Evolutionary conservation across 805 yeast genomes (phyloP).

Genomic region (Ogataea zsoltii): DNA sequence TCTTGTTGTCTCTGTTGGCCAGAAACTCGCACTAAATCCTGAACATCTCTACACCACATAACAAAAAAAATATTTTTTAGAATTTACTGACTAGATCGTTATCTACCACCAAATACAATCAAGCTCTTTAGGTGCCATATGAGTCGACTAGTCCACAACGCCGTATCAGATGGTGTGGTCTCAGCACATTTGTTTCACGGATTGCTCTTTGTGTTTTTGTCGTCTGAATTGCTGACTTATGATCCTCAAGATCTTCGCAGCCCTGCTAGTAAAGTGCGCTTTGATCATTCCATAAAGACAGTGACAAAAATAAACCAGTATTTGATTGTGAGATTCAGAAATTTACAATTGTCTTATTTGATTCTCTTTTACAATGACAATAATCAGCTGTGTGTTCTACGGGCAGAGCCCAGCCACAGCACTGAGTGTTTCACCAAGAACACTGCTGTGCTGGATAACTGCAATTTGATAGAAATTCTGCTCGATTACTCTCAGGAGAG

Average conservation of each 20-base stretch:
- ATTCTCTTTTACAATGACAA: background rate
- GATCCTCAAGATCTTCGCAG: background rate
- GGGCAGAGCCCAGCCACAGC: too few species aligned
- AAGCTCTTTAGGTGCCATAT: too few species aligned
- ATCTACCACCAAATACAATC: too few species aligned
- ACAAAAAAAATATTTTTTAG: background rate
- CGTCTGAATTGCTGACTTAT: background rate
- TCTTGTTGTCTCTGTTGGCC: too few species aligned
- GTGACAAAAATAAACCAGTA: background rate
- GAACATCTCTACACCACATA: conserved; percentile 1
- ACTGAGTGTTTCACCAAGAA: too few species aligned
- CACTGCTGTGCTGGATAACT: too few species aligned
- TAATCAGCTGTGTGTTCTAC: background rate
- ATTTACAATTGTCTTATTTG: background rate
- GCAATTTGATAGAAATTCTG: too few species aligned
- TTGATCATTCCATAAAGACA: background rate
- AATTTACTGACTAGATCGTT: background rate
- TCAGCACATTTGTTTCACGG: background rate
- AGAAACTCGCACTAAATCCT: too few species aligned
- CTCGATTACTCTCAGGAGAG: too few species aligned
- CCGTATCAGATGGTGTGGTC: background rate
- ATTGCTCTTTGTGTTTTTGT: background rate
- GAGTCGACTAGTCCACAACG: background rate
- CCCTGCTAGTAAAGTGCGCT: background rate
- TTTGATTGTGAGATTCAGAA: background rate